These are phyloP conservation scores for Nitzschia palea DNA, from an alignment of 108 stramenopile species.

Conservation along the genomic window DNA sequence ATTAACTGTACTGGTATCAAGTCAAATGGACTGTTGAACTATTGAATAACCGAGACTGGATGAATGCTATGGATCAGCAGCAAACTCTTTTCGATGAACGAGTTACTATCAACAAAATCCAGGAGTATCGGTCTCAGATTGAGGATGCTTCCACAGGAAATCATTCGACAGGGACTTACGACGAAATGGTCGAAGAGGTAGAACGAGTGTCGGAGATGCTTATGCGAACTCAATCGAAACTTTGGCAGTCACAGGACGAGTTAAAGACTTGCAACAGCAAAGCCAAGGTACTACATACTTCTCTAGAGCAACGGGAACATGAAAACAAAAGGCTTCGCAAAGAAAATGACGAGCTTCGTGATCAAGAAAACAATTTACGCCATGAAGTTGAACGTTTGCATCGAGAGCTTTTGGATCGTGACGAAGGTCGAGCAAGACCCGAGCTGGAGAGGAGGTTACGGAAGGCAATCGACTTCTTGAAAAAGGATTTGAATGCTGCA, in stretches of 20 bases:
- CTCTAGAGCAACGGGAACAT: constrained; percentile 2
- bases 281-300: constrained; percentile 6
- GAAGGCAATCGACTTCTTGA: constrained; percentile 16
- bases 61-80: not conserved
- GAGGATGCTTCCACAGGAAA: constrained; percentile 3
- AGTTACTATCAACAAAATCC: constrained; percentile 5
- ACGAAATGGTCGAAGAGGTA: constrained; percentile 21
- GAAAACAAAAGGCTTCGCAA: constrained; percentile 7
- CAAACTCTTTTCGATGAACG: constrained; percentile 9
- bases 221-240: constrained; percentile 5
- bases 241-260: constrained; percentile 8
- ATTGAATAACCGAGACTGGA: too few species aligned
- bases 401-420: not conserved
- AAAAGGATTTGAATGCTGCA: constrained; percentile 15
- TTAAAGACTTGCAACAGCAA: constrained; percentile 7
- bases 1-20: too few species aligned
- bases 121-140: constrained; percentile 1
- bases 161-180: constrained; percentile 10
- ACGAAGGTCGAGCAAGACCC: constrained; percentile 3
- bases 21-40: too few species aligned
- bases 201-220: constrained; percentile 20
- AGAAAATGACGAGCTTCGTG: constrained; percentile 10
- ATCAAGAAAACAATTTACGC: constrained; percentile 12
- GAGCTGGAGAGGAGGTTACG: constrained; percentile 8
- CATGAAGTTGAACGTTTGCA: constrained; percentile 23